Evolutionary conservation across 2,329 filamentous ascomycete genomes (phyloP), one percentile per base, ranked within the genome.

Genomic region (Colletotrichum chlorophyti): DNA sequence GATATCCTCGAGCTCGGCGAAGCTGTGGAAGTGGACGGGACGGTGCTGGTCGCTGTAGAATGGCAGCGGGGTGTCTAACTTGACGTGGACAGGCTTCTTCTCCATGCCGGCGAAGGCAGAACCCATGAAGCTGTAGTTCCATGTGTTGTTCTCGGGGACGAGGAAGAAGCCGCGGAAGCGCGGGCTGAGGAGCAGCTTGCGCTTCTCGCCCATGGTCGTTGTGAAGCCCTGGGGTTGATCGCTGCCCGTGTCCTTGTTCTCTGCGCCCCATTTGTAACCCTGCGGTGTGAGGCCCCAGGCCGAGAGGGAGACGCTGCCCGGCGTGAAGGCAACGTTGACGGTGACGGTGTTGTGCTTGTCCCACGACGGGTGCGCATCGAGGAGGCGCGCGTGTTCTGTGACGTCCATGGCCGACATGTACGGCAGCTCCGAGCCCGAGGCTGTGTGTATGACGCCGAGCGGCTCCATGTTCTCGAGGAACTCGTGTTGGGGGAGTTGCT

Each of bases 91-190:
- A 4, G 88, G 83, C 78, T 92, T 91, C 87, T 97, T 98, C 78
- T 97, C 93, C 63, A 97, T 83, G 35, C 88, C 87, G 12, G 89
- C 87, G 71, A 98, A 99, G 1, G 88, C 87, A 64, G 88, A 92
- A 53, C 95, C 95, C 88, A 98, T 92, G 82, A 99, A 99, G 74
- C 91, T 95, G 79, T 97, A 99, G 76, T 99, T 99, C 95, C 95
- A 99, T 61, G 90, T 83, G 62, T 88, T 88, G 52, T 89, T 89
- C 69, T 97, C 93, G 0, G 95, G 95, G 19, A 98, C 93, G 53
- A 99, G 79, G 86, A 99, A 99, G 80, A 93, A 98, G 24, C 95
- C 96, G 66, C 91, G 87, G 72, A 97, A 97, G 73, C 93, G 91
- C 67, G 97, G 94, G 64, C 91, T 96, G 50, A 99, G 84, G 24